phyloP scores from a whole-genome alignment of 1,284 basidiomycete genomes.

The Fomitiporia mediterranea region DNA sequence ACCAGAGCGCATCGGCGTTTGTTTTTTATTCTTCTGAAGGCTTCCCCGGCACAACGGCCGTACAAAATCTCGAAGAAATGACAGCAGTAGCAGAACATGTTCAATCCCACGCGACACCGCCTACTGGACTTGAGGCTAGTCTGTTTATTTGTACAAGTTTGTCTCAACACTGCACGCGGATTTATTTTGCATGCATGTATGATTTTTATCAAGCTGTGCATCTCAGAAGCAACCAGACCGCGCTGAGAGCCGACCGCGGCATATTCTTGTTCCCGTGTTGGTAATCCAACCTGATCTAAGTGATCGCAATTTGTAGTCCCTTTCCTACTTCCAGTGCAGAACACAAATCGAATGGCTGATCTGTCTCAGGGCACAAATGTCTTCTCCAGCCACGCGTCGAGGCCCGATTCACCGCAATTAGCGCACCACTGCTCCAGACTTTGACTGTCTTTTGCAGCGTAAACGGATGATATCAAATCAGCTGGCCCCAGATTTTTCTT shows the following conservation, averaged over 20 bases:
- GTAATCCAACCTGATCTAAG: not conserved
- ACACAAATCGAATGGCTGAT: not conserved
- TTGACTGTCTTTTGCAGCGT: slow-evolving; percentile 6
- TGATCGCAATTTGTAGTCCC: slow-evolving; percentile 1
- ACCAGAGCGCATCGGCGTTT: too few species aligned
- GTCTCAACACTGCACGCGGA: too few species aligned
- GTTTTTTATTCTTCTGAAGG: too few species aligned
- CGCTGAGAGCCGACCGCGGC: not conserved
- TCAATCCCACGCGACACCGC: not conserved
- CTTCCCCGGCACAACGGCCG: too few species aligned
- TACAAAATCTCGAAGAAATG: not conserved
- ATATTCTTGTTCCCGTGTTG: slow-evolving; percentile 14
- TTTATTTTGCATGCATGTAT: too few species aligned
- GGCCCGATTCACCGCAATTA: not conserved
- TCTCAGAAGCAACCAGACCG: not conserved
- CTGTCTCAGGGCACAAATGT: not conserved
- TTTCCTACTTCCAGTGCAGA: not conserved
- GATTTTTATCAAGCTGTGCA: slow-evolving; percentile 1
- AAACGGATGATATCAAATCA: slow-evolving; percentile 3
- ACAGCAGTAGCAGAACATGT: not conserved
- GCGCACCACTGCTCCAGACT: not conserved
- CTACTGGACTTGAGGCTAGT: not conserved
- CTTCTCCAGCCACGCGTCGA: slow-evolving; percentile 1
- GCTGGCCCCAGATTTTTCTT: slow-evolving; percentile 1
- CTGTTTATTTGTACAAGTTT: not conserved